A percentile compares a stretch with the other conserved stretches of the same genome.
Conservation (phyloP, 345 rosid species). For the Gossypium sturtianum region DNA sequence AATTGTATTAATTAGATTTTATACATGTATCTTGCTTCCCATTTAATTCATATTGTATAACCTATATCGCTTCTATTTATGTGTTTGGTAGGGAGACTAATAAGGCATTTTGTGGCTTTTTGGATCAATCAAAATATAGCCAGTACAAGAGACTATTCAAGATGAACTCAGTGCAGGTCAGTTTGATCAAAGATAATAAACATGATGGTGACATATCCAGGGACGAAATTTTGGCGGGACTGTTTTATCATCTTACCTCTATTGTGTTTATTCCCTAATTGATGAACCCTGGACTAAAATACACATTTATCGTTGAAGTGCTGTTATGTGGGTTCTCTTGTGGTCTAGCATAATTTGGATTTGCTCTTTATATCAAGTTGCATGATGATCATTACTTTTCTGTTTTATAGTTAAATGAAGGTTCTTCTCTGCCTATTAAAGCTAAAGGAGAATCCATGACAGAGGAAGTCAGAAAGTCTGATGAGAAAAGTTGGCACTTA, state of each 20-base stretch:
- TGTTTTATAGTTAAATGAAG: slow-evolving; percentile 32
- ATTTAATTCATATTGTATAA: not conserved
- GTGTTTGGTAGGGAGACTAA: slow-evolving; percentile 67
- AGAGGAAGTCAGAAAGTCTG: slow-evolving; percentile 16
- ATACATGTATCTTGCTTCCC: not conserved
- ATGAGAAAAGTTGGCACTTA: slow-evolving; percentile 20
- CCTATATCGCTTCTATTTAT: slow-evolving; percentile 11
- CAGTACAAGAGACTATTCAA: slow-evolving; percentile 29
- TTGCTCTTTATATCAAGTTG: not conserved
- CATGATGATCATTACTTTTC: not conserved
- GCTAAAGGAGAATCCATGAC: slow-evolving; percentile 20
- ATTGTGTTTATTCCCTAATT: not conserved
- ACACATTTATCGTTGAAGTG: not conserved
- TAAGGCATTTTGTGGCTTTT: slow-evolving; percentile 91
- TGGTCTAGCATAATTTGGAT: not conserved
- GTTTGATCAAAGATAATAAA: slow-evolving; percentile 20
- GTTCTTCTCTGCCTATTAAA: slow-evolving; percentile 30
- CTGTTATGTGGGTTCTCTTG: not conserved
- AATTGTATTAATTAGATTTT: not conserved
- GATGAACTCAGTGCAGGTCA: slow-evolving; percentile 24
- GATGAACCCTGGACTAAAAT: not conserved
- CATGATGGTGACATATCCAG: slow-evolving; percentile 16
- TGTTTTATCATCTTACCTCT: not conserved
- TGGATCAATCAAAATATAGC: slow-evolving; percentile 37
- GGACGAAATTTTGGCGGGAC: slow-evolving; percentile 22